Conservation (phyloP, 768 basidiomycete species). For the Tylopilus felleus region DNA sequence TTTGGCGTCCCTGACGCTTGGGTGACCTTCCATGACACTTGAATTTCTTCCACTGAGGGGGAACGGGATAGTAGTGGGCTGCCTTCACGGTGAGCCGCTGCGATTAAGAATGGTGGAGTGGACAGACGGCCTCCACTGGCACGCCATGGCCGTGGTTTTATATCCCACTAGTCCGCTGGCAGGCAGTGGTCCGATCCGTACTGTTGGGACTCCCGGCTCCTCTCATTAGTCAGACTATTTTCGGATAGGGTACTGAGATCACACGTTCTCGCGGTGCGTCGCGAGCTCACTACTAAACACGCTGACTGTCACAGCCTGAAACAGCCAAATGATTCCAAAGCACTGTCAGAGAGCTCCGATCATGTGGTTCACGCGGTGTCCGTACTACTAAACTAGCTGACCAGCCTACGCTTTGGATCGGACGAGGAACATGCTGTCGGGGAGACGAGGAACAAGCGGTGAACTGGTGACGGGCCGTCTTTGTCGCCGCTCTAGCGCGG, state of each 20-base stretch:
- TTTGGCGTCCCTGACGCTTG: conserved; percentile 9
- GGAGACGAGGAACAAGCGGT: background rate
- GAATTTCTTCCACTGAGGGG: background rate
- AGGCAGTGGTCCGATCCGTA: background rate
- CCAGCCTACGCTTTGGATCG: background rate
- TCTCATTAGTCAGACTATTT: background rate
- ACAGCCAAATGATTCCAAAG: background rate
- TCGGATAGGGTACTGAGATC: background rate
- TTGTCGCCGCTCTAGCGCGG: background rate
- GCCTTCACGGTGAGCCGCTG: background rate
- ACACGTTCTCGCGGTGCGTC: conserved; percentile 3
- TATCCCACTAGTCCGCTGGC: conserved; percentile 8
- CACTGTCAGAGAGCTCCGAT: background rate
- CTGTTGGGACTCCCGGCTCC: background rate
- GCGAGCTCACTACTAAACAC: conserved; percentile 18
- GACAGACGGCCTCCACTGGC: no score
- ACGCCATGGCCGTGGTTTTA: conserved; percentile 16
- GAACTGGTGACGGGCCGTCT: background rate
- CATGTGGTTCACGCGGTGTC: background rate
- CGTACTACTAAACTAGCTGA: conserved; percentile 20
- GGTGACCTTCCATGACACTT: conserved; percentile 10
- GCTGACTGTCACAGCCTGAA: conserved; percentile 10
- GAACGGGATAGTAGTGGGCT: background rate
- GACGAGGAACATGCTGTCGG: background rate
- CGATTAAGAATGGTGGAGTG: background rate